These are phyloP conservation scores for Candida corydali DNA, from an alignment of 805 yeast genomes.

Conservation along the genomic window DNA sequence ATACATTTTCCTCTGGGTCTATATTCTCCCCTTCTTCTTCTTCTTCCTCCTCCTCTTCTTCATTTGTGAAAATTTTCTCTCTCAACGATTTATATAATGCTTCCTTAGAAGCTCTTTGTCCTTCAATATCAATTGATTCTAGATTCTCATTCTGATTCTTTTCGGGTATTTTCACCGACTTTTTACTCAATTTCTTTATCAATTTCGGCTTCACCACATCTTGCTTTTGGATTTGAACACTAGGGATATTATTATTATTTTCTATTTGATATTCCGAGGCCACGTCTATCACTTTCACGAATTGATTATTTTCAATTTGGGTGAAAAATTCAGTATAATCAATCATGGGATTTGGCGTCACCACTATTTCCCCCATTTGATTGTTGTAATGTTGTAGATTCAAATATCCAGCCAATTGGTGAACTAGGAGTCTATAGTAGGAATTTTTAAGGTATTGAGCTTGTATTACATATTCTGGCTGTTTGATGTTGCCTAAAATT, in stretches of 20 bases:
- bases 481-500: constrained; percentile 9
- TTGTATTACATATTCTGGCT: constrained; percentile 13
- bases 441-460: constrained; percentile 52
- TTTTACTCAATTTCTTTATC: constrained; percentile 16
- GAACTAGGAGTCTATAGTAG: constrained; percentile 62
- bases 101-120: constrained; percentile 28
- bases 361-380: constrained; percentile 18
- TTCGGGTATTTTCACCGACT: background rate
- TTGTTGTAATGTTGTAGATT: constrained; percentile 48
- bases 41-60: constrained; percentile 12
- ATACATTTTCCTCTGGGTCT: constrained; percentile 2
- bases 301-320: constrained; percentile 3
- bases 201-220: constrained; percentile 1
- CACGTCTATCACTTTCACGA: constrained; percentile 10
- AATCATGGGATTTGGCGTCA: constrained; percentile 13
- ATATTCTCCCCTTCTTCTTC: constrained; percentile 13
- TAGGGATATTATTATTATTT: background rate
- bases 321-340: constrained; percentile 12
- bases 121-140: constrained; percentile 13
- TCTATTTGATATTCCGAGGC: constrained; percentile 7
- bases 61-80: constrained; percentile 30
- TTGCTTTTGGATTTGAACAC: background rate
- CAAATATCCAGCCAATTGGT: constrained; percentile 68
- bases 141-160: background rate
- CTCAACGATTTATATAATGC: constrained; percentile 37